Conservation (phyloP, 140 eudicot genomes). For the Oenanthe javanica region DNA sequence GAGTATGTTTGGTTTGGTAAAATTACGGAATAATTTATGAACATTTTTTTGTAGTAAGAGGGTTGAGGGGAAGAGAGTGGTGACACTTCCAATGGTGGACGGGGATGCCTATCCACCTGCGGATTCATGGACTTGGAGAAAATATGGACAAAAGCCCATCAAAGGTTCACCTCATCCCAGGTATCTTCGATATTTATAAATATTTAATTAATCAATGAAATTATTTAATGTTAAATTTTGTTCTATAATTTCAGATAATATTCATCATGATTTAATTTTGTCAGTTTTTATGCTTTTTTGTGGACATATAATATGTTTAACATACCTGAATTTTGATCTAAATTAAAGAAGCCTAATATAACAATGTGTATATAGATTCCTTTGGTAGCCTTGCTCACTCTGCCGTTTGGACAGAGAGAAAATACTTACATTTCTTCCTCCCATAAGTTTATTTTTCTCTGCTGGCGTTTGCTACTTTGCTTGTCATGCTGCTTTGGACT, state of each 20-base stretch:
- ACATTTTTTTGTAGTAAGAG: constrained; percentile 1
- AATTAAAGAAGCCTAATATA: background rate
- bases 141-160: constrained; percentile 21
- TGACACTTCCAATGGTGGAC: constrained; percentile 12
- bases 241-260: background rate
- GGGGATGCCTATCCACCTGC: constrained; percentile 18
- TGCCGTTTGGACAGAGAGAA: background rate
- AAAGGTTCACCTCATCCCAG: constrained; percentile 25
- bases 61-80: constrained; percentile 7
- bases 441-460: background rate
- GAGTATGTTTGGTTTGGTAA: background rate
- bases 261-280: background rate
- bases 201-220: no score
- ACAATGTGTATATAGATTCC: background rate
- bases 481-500: no score
- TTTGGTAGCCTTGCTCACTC: background rate
- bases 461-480: background rate
- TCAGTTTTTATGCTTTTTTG: background rate
- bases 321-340: no score
- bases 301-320: no score
- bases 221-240: no score
- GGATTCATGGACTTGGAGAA: constrained; percentile 23
- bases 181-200: background rate
- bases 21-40: background rate
- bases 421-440: background rate